Percentiles rank a stretch among this genome's conserved stretches.
Evolutionary conservation across 805 yeast species (phyloP).

Genomic region (Ogataea minuta): DNA sequence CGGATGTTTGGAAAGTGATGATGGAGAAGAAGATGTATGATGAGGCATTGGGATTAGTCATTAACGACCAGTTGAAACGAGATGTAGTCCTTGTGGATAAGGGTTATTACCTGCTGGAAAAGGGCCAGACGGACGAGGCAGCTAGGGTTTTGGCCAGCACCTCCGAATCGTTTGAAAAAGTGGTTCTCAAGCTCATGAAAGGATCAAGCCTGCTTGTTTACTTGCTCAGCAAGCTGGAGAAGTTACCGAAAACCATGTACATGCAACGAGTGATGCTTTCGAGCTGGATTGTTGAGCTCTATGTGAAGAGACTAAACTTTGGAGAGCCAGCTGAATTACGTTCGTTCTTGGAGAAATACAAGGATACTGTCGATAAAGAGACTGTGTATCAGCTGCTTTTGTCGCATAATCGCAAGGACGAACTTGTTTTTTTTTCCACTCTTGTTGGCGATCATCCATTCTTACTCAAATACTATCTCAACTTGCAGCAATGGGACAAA

Average conservation of each 20-base stretch:
- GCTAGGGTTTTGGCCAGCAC: constrained; percentile 63
- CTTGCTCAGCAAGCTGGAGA: constrained; percentile 40
- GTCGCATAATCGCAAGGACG: constrained; percentile 62
- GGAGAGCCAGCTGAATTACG: constrained; percentile 43
- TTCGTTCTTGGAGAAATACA: constrained; percentile 49
- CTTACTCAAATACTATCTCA: constrained; percentile 68
- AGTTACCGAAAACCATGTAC: constrained; percentile 27
- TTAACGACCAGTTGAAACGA: constrained; percentile 34
- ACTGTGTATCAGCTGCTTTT: constrained; percentile 72
- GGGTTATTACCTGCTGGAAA: constrained; percentile 47
- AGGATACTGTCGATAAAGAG: constrained; percentile 53
- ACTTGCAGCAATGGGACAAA: constrained; percentile 68
- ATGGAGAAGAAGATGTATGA: constrained; percentile 55
- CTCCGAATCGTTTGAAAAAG: constrained; percentile 64
- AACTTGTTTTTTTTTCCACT: constrained; percentile 66
- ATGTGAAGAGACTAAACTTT: constrained; percentile 44
- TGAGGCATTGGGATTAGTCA: constrained; percentile 53
- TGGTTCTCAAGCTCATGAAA: constrained; percentile 55
- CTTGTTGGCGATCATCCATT: constrained; percentile 65
- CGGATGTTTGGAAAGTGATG: constrained; percentile 70
- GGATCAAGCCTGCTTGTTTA: constrained; percentile 46
- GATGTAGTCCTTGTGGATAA: constrained; percentile 52
- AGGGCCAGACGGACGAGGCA: constrained; percentile 35
- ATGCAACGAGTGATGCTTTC: constrained; percentile 55
- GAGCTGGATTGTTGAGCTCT: constrained; percentile 65